A percentile compares a stretch with the other conserved stretches of the same genome.
phyloP scores from a whole-genome alignment of 495 filamentous ascomycete species.

The Neurospora terricola region DNA sequence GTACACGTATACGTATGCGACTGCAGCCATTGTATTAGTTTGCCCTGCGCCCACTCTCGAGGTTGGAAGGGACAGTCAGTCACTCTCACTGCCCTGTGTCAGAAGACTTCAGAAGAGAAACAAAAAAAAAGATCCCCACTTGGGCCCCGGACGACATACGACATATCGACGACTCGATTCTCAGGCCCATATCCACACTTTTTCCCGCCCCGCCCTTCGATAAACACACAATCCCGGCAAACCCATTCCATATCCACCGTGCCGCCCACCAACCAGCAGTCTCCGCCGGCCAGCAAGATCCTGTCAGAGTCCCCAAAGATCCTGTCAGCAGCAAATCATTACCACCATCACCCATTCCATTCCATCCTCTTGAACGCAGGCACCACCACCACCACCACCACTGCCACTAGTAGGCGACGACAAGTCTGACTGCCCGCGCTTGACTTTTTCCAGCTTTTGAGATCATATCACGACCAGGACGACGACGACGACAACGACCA shows the following conservation, averaged over 20 bases:
- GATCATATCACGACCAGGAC: not conserved
- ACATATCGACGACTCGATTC: not conserved
- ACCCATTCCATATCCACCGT: not conserved
- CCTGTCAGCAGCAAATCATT: not conserved
- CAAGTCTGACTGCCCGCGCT: not conserved
- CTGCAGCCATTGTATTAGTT: not conserved
- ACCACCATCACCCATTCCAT: not conserved
- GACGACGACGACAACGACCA: not conserved
- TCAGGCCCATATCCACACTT: not conserved
- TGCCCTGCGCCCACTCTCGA: not conserved
- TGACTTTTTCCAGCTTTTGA: not conserved
- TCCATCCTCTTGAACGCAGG: not conserved
- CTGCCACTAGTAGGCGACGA: not conserved
- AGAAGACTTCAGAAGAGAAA: not conserved
- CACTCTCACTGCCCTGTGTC: not conserved
- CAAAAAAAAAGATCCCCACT: not conserved
- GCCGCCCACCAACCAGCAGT: not conserved
- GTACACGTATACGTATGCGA: not conserved
- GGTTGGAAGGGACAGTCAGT: not conserved
- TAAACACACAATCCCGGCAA: not conserved
- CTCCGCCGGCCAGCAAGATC: not conserved
- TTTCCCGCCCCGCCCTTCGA: not conserved
- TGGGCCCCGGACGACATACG: not conserved
- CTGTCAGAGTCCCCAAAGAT: not conserved
- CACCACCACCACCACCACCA: not conserved